Percentiles rank a stretch among this genome's conserved stretches.
phyloP scores from a whole-genome alignment of 1,284 basidiomycete genomes.

The Phlebopus sp. region DNA sequence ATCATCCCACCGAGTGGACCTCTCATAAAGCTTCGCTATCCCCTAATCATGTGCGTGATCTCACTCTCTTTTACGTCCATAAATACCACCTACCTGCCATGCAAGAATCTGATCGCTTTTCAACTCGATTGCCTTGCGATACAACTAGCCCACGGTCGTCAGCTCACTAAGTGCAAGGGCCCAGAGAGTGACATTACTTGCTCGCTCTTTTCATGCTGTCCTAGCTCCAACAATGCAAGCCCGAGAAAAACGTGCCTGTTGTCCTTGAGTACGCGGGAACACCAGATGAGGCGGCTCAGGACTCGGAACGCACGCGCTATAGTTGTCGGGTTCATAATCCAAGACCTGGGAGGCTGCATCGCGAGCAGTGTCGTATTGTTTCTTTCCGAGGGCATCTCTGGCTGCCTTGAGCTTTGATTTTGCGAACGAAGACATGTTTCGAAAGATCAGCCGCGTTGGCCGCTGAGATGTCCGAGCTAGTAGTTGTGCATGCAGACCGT shows the following conservation, averaged over 20 bases:
- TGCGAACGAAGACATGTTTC: constrained; percentile 41
- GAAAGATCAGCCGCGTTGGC: neutral
- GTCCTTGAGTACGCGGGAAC: constrained; percentile 2
- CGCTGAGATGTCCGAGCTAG: no score
- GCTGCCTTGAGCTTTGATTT: constrained; percentile 82
- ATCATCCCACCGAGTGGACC: constrained; percentile 58
- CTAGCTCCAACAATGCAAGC: constrained; percentile 71
- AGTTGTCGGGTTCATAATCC: constrained; percentile 74
- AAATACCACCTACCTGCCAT: constrained; percentile 63
- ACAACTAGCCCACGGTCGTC: constrained; percentile 52
- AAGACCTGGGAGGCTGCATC: constrained; percentile 63
- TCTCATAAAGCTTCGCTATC: constrained; percentile 72
- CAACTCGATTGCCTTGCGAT: constrained; percentile 67
- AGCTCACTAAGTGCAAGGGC: constrained; percentile 13
- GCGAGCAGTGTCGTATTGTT: constrained; percentile 72
- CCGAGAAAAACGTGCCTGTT: constrained; percentile 81
- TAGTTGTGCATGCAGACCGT: no score
- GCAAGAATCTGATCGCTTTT: constrained; percentile 68
- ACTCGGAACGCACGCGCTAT: constrained; percentile 67
- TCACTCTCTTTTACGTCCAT: neutral
- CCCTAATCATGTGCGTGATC: constrained; percentile 44
- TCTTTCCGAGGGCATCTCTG: constrained; percentile 71
- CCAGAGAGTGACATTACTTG: constrained; percentile 54
- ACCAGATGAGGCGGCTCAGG: neutral
- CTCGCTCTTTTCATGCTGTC: constrained; percentile 72